Base-by-base conservation (phyloP, 176 grass and related monocot genomes). In the Alloteropsis semialata region DNA sequence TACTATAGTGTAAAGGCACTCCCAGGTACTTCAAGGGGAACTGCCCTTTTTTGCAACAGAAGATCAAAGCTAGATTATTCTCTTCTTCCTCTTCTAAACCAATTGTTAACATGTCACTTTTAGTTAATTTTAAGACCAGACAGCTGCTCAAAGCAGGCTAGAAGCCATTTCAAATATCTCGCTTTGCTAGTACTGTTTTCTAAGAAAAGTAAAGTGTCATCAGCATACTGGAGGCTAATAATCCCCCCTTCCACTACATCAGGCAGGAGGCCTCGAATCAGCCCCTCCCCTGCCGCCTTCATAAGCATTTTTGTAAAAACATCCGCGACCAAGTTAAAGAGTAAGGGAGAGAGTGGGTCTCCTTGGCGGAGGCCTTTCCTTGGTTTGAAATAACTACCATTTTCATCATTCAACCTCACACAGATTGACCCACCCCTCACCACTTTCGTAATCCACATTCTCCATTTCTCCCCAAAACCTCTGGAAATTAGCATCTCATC, bases 81-180 rank as follows among this genome's bases (percentile, higher is more conserved):
- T 6, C 5, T 0, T n/a, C 51, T 0, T 2, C 21, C 0, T 56
- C 22, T 0, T 24, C 1, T 0, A 24, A 0, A 3, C 22, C 22
- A 22, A 56, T 1, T 24, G 22, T 3, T 10, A 56, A 3, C 10
- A 56, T 0, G 0, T 56, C 53, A 56, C 53, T 56, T 3, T 60
- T 60, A 30, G 6, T 29, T 60, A 0, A 28, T 28, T 3, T 22
- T 60, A 10, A 60, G 14, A 6, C 53, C 53, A 0, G 53, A 24
- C 1, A 56, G 6, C 6, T 24, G 7, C 3, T 56, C 53, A 56
- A 56, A 24, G 8, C 55, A 58, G 6, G 13, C 10, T 2, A 56
- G 9, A 0, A 56, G 2, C 9, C 8, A 11, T 11, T 56, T 56
- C 0, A 56, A 0, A 3, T 56, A 24, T 8, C 8, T 41, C 8